phyloP scores from a whole-genome alignment of 805 yeast species.

The Candida methanosorbosa region DNA sequence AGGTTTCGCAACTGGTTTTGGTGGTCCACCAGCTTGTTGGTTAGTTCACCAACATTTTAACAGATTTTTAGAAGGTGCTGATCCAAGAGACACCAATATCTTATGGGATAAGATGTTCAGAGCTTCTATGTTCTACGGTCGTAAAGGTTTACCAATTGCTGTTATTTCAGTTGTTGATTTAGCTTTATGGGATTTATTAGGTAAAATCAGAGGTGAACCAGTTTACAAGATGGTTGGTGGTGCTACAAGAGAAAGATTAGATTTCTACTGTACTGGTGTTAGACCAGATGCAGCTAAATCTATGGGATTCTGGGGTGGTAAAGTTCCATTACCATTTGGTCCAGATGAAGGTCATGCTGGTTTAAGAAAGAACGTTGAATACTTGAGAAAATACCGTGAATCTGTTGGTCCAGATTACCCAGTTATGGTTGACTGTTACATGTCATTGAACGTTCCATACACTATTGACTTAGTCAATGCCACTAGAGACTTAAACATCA shows the following conservation, averaged over 20 bases:
- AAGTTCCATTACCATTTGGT: slow-evolving; percentile 41
- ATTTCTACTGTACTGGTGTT: slow-evolving; percentile 42
- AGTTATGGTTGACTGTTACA: slow-evolving; percentile 45
- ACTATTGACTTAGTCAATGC: slow-evolving; percentile 36
- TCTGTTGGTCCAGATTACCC: slow-evolving; percentile 45
- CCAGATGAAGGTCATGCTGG: slow-evolving; percentile 44
- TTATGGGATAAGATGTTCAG: slow-evolving; percentile 42
- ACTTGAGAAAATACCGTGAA: slow-evolving; percentile 33
- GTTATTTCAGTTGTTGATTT: slow-evolving; percentile 38
- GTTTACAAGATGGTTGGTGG: slow-evolving; percentile 46
- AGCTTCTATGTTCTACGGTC: slow-evolving; percentile 42
- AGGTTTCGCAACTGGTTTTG: slow-evolving; percentile 45
- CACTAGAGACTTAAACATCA: slow-evolving; percentile 35
- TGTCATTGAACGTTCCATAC: slow-evolving; percentile 41
- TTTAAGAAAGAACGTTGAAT: slow-evolving; percentile 35
- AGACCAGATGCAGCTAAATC: slow-evolving; percentile 38
- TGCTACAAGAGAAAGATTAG: slow-evolving; percentile 34
- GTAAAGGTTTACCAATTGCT: slow-evolving; percentile 41
- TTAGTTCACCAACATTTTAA: slow-evolving; percentile 35
- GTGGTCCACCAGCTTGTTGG: slow-evolving; percentile 45
- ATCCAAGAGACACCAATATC: slow-evolving; percentile 36
- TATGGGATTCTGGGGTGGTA: slow-evolving; percentile 48
- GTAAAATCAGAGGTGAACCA: slow-evolving; percentile 41
- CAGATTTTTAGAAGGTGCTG: slow-evolving; percentile 36
- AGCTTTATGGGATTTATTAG: slow-evolving; percentile 43